Percentiles rank a stretch among this genome's conserved stretches.
These are phyloP conservation scores for Tetrapisispora arboricola DNA, from an alignment of 805 yeast species.

Conservation along the genomic window DNA sequence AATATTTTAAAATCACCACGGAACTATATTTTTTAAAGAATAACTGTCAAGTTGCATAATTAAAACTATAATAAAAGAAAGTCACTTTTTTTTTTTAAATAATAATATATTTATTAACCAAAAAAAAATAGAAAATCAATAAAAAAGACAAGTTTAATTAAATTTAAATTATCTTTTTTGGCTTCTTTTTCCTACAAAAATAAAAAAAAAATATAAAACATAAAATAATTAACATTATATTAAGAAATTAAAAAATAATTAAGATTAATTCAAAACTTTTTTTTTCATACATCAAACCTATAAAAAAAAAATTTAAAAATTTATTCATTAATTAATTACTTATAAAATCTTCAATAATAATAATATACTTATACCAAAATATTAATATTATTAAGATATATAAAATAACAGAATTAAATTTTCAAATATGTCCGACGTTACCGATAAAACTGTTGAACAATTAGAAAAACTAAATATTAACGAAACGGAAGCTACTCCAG, in stretches of 20 bases:
- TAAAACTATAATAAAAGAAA: constrained; percentile 1
- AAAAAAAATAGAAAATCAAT: neutral
- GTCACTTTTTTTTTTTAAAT: neutral
- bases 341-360: no score
- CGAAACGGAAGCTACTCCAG: constrained; percentile 27
- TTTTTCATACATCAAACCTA: neutral
- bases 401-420: no score
- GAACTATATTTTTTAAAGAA: neutral
- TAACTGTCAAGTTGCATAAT: neutral
- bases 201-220: constrained; percentile 1
- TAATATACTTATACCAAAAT: no score
- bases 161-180: constrained; percentile 2
- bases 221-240: constrained; percentile 1
- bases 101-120: neutral
- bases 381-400: no score
- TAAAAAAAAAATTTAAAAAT: neutral
- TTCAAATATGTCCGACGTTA: constrained; percentile 27
- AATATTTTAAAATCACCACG: neutral
- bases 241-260: constrained; percentile 1
- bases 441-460: constrained; percentile 30
- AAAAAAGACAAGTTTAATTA: constrained; percentile 1
- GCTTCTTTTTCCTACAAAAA: constrained; percentile 1
- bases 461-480: constrained; percentile 27
- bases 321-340: no score
- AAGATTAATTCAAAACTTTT: neutral